Conservation (phyloP, 2,329 filamentous ascomycete genomes). For the Cladophialophora immunda region DNA sequence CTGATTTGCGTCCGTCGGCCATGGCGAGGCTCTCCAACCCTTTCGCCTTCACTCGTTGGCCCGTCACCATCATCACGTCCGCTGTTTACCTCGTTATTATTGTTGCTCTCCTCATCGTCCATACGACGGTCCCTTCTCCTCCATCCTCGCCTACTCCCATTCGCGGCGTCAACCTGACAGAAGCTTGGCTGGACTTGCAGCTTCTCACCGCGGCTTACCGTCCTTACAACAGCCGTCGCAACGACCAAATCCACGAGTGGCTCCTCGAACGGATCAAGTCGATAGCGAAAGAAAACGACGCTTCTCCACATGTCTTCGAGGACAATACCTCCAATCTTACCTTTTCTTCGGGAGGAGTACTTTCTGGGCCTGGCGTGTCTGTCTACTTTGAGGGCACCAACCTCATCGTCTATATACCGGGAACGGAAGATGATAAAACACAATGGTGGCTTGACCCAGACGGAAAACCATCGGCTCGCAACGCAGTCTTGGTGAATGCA, state of each 20-base stretch:
- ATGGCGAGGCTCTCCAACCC: conserved; percentile 50
- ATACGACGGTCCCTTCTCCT: conserved; percentile 76
- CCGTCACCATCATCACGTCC: conserved; percentile 82
- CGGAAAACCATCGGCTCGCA: conserved; percentile 64
- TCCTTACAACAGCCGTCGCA: conserved; percentile 85
- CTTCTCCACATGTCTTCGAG: conserved; percentile 73
- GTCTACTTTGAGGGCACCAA: conserved; percentile 95
- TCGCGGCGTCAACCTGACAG: conserved; percentile 77
- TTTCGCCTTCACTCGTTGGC: conserved; percentile 78
- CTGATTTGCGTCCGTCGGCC: conserved; percentile 1
- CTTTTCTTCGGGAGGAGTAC: conserved; percentile 59
- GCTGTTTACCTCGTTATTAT: conserved; percentile 80
- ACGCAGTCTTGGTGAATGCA: conserved; percentile 90
- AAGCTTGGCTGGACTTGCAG: conserved; percentile 87
- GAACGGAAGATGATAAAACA: conserved; percentile 74
- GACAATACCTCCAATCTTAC: conserved; percentile 83
- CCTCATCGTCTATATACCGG: conserved; percentile 89
- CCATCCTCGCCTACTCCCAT: conserved; percentile 64
- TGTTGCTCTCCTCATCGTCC: conserved; percentile 75
- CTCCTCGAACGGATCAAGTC: conserved; percentile 74
- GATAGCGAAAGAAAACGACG: conserved; percentile 70
- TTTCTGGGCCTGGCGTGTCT: conserved; percentile 52
- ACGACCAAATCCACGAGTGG: conserved; percentile 81
- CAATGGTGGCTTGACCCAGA: conserved; percentile 73
- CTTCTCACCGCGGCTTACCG: conserved; percentile 78